A percentile compares a stretch with the other conserved stretches of the same genome.
Evolutionary conservation across 805 yeast species (phyloP).

Genomic region (Pichia ethanolica): DNA sequence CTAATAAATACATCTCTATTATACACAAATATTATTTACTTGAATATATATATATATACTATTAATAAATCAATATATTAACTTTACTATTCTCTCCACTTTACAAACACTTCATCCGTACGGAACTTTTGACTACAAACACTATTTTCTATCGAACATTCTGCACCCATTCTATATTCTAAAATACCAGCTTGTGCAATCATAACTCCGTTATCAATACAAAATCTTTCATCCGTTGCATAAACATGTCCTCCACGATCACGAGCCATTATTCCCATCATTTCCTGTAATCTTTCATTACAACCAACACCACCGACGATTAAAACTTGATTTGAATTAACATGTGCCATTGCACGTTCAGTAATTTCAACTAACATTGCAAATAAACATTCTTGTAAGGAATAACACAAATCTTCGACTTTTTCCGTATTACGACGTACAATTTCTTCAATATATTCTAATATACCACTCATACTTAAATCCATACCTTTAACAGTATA

Average conservation of each 20-base stretch:
- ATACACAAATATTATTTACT: too few species aligned
- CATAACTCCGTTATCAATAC: constrained; percentile 98
- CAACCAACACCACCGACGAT: constrained; percentile 99
- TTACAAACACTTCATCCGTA: constrained; percentile 86
- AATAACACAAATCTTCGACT: constrained; percentile 74
- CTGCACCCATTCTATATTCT: constrained; percentile 76
- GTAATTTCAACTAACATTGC: constrained; percentile 98
- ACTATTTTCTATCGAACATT: constrained; percentile 52
- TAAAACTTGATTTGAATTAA: constrained; percentile 76
- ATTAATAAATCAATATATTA: neutral
- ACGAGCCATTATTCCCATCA: constrained; percentile 93
- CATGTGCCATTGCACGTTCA: constrained; percentile 98
- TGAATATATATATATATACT: too few species aligned
- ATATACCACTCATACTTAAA: constrained; percentile 89
- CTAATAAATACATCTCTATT: too few species aligned
- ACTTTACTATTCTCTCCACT: constrained; percentile 53
- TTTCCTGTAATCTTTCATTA: constrained; percentile 80
- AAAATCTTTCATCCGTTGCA: constrained; percentile 95
- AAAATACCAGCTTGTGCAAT: constrained; percentile 96
- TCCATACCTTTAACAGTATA: constrained; percentile 99
- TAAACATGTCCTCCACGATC: constrained; percentile 85
- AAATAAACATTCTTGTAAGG: constrained; percentile 85
- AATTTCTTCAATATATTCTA: constrained; percentile 68
- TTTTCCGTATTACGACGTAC: constrained; percentile 25
- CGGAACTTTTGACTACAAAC: constrained; percentile 91